Percentiles rank a stretch among this genome's conserved stretches.
Evolutionary conservation across 2,329 filamentous ascomycete species (phyloP).

Genomic region (Epichloe coenophiala): DNA sequence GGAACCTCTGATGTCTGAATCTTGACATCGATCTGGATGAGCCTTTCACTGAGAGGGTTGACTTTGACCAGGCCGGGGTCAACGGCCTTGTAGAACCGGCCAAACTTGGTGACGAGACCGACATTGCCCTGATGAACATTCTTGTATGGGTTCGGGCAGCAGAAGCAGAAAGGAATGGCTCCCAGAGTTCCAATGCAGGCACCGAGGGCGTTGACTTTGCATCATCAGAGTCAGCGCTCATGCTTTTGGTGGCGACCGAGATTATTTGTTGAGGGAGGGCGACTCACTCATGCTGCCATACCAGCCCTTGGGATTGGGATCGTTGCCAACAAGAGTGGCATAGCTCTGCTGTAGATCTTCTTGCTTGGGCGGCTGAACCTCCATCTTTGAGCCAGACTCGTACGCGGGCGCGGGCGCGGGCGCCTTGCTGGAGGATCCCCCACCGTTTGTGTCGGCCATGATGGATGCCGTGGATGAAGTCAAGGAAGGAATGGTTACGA

Average conservation of each 20-base stretch:
- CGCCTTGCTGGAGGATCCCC: slow-evolving; percentile 18
- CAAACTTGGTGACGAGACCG: slow-evolving; percentile 90
- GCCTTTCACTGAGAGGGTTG: slow-evolving; percentile 82
- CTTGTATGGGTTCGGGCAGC: slow-evolving; percentile 94
- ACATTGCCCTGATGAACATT: slow-evolving; percentile 86
- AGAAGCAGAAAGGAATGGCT: slow-evolving; percentile 79
- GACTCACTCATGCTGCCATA: slow-evolving; percentile 73
- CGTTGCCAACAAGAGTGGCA: slow-evolving; percentile 48
- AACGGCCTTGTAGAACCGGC: slow-evolving; percentile 85
- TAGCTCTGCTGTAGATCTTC: slow-evolving; percentile 80
- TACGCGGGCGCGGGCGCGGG: slow-evolving; percentile 10
- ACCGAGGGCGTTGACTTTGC: slow-evolving; percentile 62
- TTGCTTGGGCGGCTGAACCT: slow-evolving; percentile 64
- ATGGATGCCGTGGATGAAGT: slow-evolving; percentile 8
- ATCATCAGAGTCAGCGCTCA: neutral
- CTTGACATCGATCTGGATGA: slow-evolving; percentile 94
- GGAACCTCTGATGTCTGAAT: slow-evolving; percentile 97
- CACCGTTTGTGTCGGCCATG: slow-evolving; percentile 14
- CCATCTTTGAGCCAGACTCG: slow-evolving; percentile 39
- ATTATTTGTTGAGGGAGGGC: neutral
- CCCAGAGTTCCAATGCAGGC: slow-evolving; percentile 62
- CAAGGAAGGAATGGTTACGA: slow-evolving; percentile 7
- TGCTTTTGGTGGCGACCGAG: neutral
- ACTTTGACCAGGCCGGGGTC: slow-evolving; percentile 95
- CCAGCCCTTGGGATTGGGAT: slow-evolving; percentile 67